These are phyloP conservation scores for Phytophthora syringae DNA, from an alignment of 352 stramenopile genomes.

Conservation along the genomic window DNA sequence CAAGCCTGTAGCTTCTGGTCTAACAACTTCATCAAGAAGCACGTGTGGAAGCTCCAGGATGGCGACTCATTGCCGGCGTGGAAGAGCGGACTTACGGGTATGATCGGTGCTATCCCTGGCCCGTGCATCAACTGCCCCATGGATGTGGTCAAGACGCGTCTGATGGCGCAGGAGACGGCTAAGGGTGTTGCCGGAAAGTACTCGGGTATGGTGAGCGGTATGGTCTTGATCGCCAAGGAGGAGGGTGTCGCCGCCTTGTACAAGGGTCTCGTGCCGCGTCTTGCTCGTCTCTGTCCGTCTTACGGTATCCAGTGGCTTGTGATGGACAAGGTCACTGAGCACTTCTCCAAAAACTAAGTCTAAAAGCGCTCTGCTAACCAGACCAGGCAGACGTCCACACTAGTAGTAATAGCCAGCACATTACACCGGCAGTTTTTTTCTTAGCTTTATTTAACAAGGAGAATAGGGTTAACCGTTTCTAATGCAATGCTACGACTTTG, in stretches of 20 bases:
- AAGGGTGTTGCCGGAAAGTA: slow-evolving; percentile 93
- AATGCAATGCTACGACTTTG: too few species aligned
- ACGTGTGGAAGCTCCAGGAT: slow-evolving; percentile 87
- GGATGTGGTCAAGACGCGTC: slow-evolving; percentile 97
- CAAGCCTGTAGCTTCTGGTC: slow-evolving; percentile 98
- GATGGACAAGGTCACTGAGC: slow-evolving; percentile 83
- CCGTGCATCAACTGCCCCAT: slow-evolving; percentile 91
- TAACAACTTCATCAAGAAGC: slow-evolving; percentile 94
- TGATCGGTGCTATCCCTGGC: slow-evolving; percentile 85
- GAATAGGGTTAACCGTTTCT: too few species aligned
- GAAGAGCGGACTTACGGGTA: slow-evolving; percentile 96
- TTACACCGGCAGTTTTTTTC: too few species aligned
- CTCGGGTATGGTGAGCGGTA: slow-evolving; percentile 92
- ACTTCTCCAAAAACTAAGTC: slow-evolving; percentile 66
- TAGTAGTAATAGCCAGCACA: too few species aligned
- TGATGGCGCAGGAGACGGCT: slow-evolving; percentile 92
- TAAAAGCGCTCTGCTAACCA: slow-evolving; percentile 5
- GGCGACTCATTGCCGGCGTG: slow-evolving; percentile 91
- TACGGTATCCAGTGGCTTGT: slow-evolving; percentile 91
- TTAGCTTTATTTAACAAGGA: too few species aligned
- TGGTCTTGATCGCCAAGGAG: slow-evolving; percentile 93
- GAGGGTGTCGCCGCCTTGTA: slow-evolving; percentile 95
- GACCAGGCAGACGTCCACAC: slow-evolving; percentile 3
- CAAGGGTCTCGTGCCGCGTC: slow-evolving; percentile 96
- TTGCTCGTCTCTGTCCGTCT: slow-evolving; percentile 90